These are phyloP conservation scores for Adiantum capillusveneris DNA, from an alignment of 75 land plant species.

Conservation along the genomic window DNA sequence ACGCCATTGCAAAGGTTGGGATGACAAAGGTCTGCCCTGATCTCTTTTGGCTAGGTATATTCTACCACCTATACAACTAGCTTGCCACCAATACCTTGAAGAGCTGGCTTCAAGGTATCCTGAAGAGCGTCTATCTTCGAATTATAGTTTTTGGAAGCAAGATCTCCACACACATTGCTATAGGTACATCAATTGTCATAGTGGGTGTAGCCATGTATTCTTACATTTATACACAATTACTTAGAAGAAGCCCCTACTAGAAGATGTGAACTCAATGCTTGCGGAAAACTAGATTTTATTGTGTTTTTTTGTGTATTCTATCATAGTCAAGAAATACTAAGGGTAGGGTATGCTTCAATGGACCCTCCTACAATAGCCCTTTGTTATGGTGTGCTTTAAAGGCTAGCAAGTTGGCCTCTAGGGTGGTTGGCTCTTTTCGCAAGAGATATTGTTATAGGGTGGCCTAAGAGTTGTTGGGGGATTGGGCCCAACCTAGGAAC, in stretches of 20 bases:
- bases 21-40: constrained; percentile 63
- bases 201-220: constrained; percentile 92
- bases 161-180: constrained; percentile 89
- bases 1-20: constrained; percentile 91
- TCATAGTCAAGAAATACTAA: too few species aligned
- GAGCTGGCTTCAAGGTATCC: constrained; percentile 37
- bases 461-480: too few species aligned
- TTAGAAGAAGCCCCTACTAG: constrained; percentile 23
- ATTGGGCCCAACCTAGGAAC: too few species aligned
- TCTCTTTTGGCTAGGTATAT: constrained; percentile 98
- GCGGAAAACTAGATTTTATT: too few species aligned
- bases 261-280: too few species aligned
- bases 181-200: constrained; percentile 87
- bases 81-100: constrained; percentile 40
- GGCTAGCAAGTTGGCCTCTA: too few species aligned
- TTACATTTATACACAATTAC: constrained; percentile 70
- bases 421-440: too few species aligned
- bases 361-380: too few species aligned
- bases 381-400: too few species aligned
- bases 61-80: constrained; percentile 95
- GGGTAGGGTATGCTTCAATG: too few species aligned
- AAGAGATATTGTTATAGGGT: too few species aligned
- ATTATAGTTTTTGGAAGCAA: constrained; percentile 58
- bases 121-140: constrained; percentile 39
- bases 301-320: too few species aligned